Evolutionary conservation across 139 green algal genomes (phyloP).

Genomic region (Chlamydomonas incerta): DNA sequence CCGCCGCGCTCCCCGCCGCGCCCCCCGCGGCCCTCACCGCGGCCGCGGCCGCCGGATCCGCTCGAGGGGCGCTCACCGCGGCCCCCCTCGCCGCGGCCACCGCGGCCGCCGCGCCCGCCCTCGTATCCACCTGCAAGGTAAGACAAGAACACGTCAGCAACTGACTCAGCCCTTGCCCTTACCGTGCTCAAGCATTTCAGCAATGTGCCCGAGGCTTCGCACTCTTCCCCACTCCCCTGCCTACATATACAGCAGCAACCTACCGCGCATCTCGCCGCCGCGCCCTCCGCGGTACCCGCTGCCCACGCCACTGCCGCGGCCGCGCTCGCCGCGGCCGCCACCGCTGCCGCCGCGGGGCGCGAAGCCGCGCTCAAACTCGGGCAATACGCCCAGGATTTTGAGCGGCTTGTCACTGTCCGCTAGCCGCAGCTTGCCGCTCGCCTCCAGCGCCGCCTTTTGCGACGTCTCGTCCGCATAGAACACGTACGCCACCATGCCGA

Average conservation of each 20-base stretch:
- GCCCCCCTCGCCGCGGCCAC: slow-evolving; percentile 22
- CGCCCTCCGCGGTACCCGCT: slow-evolving; percentile 20
- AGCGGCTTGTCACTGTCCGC: slow-evolving; percentile 15
- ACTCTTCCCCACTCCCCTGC: no score
- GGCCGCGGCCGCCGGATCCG: slow-evolving; percentile 15
- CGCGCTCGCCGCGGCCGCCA: slow-evolving; percentile 25
- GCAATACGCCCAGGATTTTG: slow-evolving; percentile 7
- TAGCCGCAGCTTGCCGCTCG: slow-evolving; percentile 31
- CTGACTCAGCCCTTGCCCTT: no score
- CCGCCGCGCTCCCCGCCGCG: slow-evolving; percentile 8
- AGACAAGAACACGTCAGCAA: no score
- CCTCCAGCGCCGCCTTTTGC: background rate
- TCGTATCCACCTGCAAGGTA: slow-evolving; percentile 35
- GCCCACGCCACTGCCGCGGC: slow-evolving; percentile 17
- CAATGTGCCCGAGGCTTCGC: no score
- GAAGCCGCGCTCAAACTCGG: slow-evolving; percentile 29
- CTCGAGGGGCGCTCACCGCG: slow-evolving; percentile 29
- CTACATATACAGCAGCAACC: no score
- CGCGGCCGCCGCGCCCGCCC: slow-evolving; percentile 8
- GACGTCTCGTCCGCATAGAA: slow-evolving; percentile 22
- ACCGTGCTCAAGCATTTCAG: no score
- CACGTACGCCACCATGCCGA: slow-evolving; percentile 36
- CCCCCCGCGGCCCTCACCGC: background rate
- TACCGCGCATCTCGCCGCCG: background rate
- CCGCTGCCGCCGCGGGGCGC: background rate